Evolutionary conservation across 305 asterid genomes (phyloP), one percentile per base, ranked within the genome.

Genomic region (Fraxinus ornus): DNA sequence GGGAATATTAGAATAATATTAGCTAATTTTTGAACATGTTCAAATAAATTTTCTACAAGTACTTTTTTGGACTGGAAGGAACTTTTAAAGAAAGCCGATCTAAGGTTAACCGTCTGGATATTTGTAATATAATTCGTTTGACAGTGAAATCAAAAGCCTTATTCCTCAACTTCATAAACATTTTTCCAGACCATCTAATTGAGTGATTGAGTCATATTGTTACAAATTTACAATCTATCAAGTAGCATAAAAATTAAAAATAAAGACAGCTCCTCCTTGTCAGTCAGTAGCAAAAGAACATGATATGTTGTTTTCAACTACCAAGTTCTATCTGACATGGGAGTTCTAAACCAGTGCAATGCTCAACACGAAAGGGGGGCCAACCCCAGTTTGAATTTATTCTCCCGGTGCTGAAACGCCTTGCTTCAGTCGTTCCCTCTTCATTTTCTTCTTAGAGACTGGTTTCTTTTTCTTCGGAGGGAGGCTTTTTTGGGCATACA

Each of bases 401-500:
- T 94, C 99, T 80, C 99, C 98, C 0, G 97, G 99, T 35, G 98
- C 93, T 1, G 99, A 90, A 37, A 94, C 93, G 33, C 98, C 98
- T 82, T 95, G 97, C 93, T 89, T 95, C 90, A 94, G 95, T 73
- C 96, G 89, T 87, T 95, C 99, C 91, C n/a, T 91, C 95, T 94
- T 94, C 94, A 94, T 88, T 94, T 94, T 95, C 96, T 95, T 95
- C 95, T 94, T 95, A 49, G 99, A 95, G 87, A 95, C 21, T 17
- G 97, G 99, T 92, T 94, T 95, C 97, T 95, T 95, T 81, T 90
- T 95, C 97, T 88, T 94, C 3, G 90, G 98, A 75, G 98, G 98
- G 70, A 95, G 94, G 76, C 91, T 91, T 77, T 85, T 95, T 78
- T 95, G 98, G 30, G 97, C 99, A 47, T 95, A 94, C 35, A 88